Evolutionary conservation across 2,329 filamentous ascomycete species (phyloP), one percentile per base, ranked within the genome.

Genomic region (Pleomassaria siparia): DNA sequence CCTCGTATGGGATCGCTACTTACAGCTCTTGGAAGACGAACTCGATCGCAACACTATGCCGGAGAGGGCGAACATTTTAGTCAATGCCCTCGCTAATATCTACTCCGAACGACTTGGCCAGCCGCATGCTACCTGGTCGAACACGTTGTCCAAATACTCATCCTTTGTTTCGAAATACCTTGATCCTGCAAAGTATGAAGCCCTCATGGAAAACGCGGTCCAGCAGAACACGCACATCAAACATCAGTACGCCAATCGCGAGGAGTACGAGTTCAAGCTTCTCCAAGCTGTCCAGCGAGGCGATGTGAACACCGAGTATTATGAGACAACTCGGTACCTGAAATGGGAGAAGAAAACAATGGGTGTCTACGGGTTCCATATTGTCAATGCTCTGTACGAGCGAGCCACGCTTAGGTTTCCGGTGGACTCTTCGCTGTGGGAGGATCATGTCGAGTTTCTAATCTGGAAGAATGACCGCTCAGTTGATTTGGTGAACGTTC

Each of bases 381-480:
- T 85, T 12, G 75, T 80, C 54, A 80, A 79, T 57, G 78, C 80
- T 13, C 77, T 96, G 1, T 96, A 88, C 64, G 85, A 90, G 59
- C 84, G 92, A 49, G 91, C 89, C 16, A 79, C 92, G 71, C 82
- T 75, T 67, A 75, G 86, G 30, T 88, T 95, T 49, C 83, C 88
- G 2, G 83, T 84, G 1, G 85, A 92, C 58, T 82, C 90, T 29
- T 77, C 80, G 12, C 79, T 88, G 35, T 97, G 92, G 92, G 84
- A 87, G 62, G 90, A 95, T 56, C 89, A 91, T 60, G 76, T 89
- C 22, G 87, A 90, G 51, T 91, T 90, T 55, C 73, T 94, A 12
- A 74, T 81, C 41, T 76, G 76, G 72, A 76, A 67, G 58, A 61
- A 61, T 40, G 54, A 76, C 69, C 49, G 74, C 70, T 58, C 67